Evolutionary conservation across 768 basidiomycete genomes (phyloP).

Genomic region (Tricholoma hemisulphureum): DNA sequence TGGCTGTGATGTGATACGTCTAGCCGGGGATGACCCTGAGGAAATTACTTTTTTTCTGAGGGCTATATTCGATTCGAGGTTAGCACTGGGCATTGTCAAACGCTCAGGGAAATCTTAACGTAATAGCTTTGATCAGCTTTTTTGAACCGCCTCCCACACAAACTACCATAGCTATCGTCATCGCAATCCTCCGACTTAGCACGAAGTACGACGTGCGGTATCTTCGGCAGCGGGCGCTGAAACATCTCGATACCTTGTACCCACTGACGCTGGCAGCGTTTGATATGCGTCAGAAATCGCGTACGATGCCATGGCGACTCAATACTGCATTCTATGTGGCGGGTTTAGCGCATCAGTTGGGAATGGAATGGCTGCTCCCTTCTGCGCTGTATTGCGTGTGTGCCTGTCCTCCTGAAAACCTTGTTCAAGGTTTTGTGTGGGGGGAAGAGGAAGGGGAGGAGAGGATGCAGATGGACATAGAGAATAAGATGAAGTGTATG

Average conservation of each 20-base stretch:
- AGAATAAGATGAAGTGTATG: slow-evolving; percentile 4
- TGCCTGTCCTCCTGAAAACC: slow-evolving; percentile 34
- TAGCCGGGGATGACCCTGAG: not conserved
- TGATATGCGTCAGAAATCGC: slow-evolving; percentile 30
- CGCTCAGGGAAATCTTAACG: not conserved
- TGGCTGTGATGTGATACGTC: slow-evolving; percentile 30
- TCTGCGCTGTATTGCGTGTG: slow-evolving; percentile 37
- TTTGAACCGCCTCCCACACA: slow-evolving; percentile 34
- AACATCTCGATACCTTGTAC: slow-evolving; percentile 35
- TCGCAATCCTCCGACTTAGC: slow-evolving; percentile 36
- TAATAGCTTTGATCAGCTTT: slow-evolving; percentile 17
- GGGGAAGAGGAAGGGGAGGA: slow-evolving; percentile 16
- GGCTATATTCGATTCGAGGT: slow-evolving; percentile 37
- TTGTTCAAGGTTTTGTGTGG: slow-evolving; percentile 33
- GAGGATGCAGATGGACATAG: not conserved
- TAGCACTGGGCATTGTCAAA: not conserved
- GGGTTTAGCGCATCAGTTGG: slow-evolving; percentile 32
- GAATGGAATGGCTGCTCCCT: slow-evolving; percentile 35
- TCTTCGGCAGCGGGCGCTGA: slow-evolving; percentile 32
- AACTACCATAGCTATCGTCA: slow-evolving; percentile 29
- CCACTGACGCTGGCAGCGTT: slow-evolving; percentile 33
- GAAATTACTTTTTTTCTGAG: slow-evolving; percentile 6
- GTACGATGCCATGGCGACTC: slow-evolving; percentile 37
- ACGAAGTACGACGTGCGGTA: slow-evolving; percentile 38
- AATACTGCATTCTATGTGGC: slow-evolving; percentile 40